Evolutionary conservation across 441 rosid species (phyloP), one percentile per base, ranked within the genome.

Genomic region (Croton laevigatus): DNA sequence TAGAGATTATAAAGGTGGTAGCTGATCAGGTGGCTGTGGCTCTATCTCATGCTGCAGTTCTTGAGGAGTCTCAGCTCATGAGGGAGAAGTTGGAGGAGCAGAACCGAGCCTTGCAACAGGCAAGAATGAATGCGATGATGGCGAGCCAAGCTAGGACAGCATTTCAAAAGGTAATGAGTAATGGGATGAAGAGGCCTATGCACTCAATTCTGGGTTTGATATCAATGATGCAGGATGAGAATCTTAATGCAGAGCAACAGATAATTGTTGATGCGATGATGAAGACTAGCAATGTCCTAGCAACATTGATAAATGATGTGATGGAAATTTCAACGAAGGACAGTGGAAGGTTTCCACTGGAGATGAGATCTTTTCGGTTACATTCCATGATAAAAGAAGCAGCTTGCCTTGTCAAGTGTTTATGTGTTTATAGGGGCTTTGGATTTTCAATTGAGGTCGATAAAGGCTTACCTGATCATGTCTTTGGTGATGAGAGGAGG

Each of bases 1-100:
- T 86, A 16, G 99, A 93, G 86, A 95, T 95, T 71, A 84, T 93
- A 46, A 84, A 95, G 73, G 99, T 93, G 59, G 99, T 95, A 36
- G 99, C 99, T 3, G 98, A 89, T 79, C 98, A 95, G 79, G 98
- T 95, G 36, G 93, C 98, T 5, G 98, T 95, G 73, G 99, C 99
- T 34, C 84, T 95, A 67, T 93, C 98, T 70, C 99, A 95, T 76
- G 98, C 99, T 19, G 95, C 97, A 14, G 88, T 91, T 77, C 95
- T 95, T 11, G 99, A 95, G 65, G 99, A 95, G 68, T 95, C 99
- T 23, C 98, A 92, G 75, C 82, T 82, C 3, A 95, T 95, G 97
- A 92, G 97, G 79, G 94, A 91, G 80, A 84, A 91, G 79, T 73
- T 95, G 60, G 94, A 79, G 69, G 91, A 91, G 77, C 98, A 92